Evolutionary conservation across 495 filamentous ascomycete genomes (phyloP), one percentile per base, ranked within the genome.

Genomic region (Hyphodiscus hymeniophilus): DNA sequence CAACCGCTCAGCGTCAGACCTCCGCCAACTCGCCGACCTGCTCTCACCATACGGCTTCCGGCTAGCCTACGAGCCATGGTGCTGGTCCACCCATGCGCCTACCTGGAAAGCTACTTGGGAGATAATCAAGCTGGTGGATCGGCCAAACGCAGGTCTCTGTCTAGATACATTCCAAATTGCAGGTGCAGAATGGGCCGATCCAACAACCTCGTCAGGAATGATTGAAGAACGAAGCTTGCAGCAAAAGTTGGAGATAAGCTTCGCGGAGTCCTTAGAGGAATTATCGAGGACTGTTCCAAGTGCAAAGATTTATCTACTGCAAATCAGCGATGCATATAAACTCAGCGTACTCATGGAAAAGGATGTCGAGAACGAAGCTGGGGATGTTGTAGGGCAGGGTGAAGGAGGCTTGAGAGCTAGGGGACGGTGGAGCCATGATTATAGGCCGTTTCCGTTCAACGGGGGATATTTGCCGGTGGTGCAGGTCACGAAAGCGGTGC

Each of bases 41-140:
- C 74, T 85, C 2, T 72, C 76, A 3, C 54, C 65, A 18, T 66
- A 73, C 20, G 66, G 70, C 0, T 75, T 76, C 52, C 68, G 77
- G 7, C 62, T 91, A 10, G 85, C 84, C 1, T 91, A 89, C 50
- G 85, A 91, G 61, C 89, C 89, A 52, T 89, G 86, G 84, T 87
- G 84, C 64, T 91, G 86, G 87, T 80, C 82, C 0, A 81, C 82
- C 0, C 75, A 79, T 23, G 84, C 84, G 0, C 79, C 79, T 4
- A 70, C 62, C 6, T 91, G 85, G 85, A 72, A 68, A 45, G 69
- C 76, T 21, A 79, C 81, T 11, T 88, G 80, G 78, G 66, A 77
- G 1, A 82, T 90, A 20, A 77, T 85, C 4, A 51, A 72, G 38
- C 69, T 63, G 10, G 79, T 80, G 3, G 65, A 84, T 55, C 60